phyloP scores from a whole-genome alignment of 2,329 filamentous ascomycete species.

The Neopestalotiopsis sp. region DNA sequence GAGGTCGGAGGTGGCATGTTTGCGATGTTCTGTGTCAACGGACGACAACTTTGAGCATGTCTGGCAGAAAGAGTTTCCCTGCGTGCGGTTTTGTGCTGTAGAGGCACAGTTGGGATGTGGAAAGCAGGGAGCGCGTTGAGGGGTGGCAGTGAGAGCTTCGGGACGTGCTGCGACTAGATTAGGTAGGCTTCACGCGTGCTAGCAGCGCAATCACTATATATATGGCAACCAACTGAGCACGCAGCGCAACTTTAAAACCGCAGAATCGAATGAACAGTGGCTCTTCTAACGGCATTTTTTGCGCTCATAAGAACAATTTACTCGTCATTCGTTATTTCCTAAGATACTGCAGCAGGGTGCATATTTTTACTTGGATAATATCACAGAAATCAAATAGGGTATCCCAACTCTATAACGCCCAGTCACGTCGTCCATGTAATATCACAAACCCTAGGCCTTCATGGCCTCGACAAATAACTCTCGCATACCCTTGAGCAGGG shows the following conservation, averaged over 20 bases:
- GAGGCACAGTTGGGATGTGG: not conserved
- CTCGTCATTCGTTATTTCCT: not conserved
- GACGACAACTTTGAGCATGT: not conserved
- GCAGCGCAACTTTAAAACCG: not conserved
- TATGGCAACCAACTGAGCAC: no score
- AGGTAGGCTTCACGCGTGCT: not conserved
- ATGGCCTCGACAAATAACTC: constrained; percentile 75
- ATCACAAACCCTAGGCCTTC: constrained; percentile 45
- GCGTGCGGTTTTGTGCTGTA: not conserved
- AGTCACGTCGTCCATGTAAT: not conserved
- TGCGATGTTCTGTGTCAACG: not conserved
- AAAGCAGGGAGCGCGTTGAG: constrained; percentile 9
- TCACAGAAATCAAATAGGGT: constrained; percentile 1
- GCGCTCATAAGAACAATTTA: not conserved
- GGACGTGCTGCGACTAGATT: not conserved
- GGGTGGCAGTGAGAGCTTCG: not conserved
- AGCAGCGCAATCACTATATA: not conserved
- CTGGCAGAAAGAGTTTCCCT: not conserved
- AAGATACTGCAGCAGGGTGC: not conserved
- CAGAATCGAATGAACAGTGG: not conserved
- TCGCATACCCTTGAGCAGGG: constrained; percentile 81
- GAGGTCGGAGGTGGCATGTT: constrained; percentile 41
- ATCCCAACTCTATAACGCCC: constrained; percentile 2
- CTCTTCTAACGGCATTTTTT: not conserved
- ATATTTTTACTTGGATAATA: not conserved